These are phyloP conservation scores for Microdochium bolleyi DNA, from an alignment of 2,329 filamentous ascomycete species.

Conservation along the genomic window DNA sequence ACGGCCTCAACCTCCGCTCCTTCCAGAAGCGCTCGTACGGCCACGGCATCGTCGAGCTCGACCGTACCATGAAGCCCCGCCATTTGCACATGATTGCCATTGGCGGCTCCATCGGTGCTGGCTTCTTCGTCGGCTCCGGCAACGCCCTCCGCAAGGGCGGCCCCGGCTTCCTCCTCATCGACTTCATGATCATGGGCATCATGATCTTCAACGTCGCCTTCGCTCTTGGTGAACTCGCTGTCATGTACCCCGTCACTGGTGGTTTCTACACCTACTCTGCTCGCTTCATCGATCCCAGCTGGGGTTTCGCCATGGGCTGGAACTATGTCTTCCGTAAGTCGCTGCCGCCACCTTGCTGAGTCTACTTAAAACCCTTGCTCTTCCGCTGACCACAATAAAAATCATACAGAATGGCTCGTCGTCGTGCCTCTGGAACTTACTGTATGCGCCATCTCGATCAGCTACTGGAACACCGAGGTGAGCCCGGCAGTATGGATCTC, in stretches of 20 bases:
- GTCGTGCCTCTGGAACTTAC: conserved; percentile 40
- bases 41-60: conserved; percentile 25
- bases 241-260: conserved; percentile 41
- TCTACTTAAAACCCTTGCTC: too few relatives aligned
- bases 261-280: conserved; percentile 42
- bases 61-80: conserved; percentile 35
- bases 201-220: conserved; percentile 49
- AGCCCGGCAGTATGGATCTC: conserved; percentile 45
- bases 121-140: conserved; percentile 55
- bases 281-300: conserved; percentile 43
- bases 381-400: too few relatives aligned
- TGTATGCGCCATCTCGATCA: conserved; percentile 37
- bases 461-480: conserved; percentile 35
- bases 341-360: too few relatives aligned
- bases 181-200: conserved; percentile 48
- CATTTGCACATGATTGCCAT: conserved; percentile 47
- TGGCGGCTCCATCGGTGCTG: conserved; percentile 50
- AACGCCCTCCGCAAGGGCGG: conserved; percentile 38
- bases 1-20: conserved; percentile 30
- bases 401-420: conserved; percentile 36
- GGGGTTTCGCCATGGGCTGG: conserved; percentile 32
- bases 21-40: conserved; percentile 27
- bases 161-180: conserved; percentile 33
- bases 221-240: conserved; percentile 12
- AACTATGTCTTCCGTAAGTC: conserved; percentile 24